Percentiles rank a stretch among this genome's conserved stretches.
phyloP scores from a whole-genome alignment of 306 rosid species.

The Quercus gilva region DNA sequence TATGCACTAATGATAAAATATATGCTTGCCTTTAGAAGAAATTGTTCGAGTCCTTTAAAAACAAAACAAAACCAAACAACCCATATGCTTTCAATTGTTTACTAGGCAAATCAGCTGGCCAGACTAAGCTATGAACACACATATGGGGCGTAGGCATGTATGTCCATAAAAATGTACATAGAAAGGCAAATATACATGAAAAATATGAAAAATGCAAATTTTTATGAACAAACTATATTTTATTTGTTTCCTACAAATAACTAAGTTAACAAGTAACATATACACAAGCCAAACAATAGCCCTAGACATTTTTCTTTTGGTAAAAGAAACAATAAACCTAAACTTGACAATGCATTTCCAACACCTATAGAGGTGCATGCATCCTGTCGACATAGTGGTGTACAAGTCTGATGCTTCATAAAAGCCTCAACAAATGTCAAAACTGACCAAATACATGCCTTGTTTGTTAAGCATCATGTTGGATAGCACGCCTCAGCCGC shows the following conservation, averaged over 20 bases:
- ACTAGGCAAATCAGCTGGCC: too few species aligned
- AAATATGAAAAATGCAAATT: neutral
- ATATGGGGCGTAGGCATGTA: too few species aligned
- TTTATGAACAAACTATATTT: neutral
- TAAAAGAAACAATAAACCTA: neutral
- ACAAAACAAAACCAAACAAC: too few species aligned
- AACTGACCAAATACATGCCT: neutral
- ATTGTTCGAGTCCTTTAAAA: too few species aligned
- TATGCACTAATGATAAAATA: too few species aligned
- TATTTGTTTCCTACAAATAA: neutral
- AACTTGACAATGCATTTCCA: neutral
- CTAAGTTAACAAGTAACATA: neutral
- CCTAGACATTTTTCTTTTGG: neutral
- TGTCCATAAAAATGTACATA: too few species aligned
- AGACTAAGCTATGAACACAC: too few species aligned
- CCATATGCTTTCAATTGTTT: too few species aligned
- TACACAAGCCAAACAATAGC: conserved; percentile 17
- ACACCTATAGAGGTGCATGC: conserved; percentile 22
- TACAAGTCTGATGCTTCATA: conserved; percentile 24
- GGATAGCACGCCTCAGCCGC: conserved; percentile 56
- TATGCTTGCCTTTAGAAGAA: too few species aligned
- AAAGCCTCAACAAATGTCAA: conserved; percentile 17
- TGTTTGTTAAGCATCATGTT: conserved; percentile 14
- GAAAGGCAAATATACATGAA: neutral
- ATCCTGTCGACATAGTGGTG: neutral